Evolutionary conservation across 139 green algal genomes (phyloP), one percentile per base, ranked within the genome.

Genomic region (Diplosphaera chodatii): DNA sequence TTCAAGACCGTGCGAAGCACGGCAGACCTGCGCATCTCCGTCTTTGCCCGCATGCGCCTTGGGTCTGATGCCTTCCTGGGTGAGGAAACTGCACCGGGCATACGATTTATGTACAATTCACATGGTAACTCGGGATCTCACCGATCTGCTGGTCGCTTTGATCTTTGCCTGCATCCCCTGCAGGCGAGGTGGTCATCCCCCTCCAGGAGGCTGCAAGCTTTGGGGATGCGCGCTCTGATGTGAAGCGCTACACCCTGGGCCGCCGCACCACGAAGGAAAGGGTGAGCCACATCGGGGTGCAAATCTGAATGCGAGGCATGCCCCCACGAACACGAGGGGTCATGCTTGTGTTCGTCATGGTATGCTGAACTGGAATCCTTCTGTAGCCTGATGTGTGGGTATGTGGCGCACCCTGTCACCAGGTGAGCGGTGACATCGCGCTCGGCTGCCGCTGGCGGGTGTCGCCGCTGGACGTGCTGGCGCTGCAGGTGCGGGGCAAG

Each of bases 1-100:
- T 85, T 85, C 71, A 69, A 68, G 55, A 71, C 68, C 6, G 77
- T 85, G 32, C 66, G 68, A n/a, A 77, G 78, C 55, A 63, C 41
- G 2, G 77, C 80, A 16, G 73, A 85, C 63, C 73, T 85, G n/a
- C 68, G 72, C 56, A 67, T 84, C 18, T 71, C 31, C 2, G 63
- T 86, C 33, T 81, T 71, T 29, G 67, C 66, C 10, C 67, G 71
- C 10, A 70, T 22, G 21, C 64, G 76, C 40, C 27, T 85, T 16
- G 37, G 75, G 10, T 27, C 55, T 16, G 80, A 86, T 48, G 40
- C 68, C 4, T 81, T 81, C 64, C 40, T 86, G 10, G 80, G 80
- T 5, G 48, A 59, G 48, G 4, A n/a, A n/a, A n/a, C n/a, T n/a
- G n/a, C n/a, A n/a, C n/a, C n/a, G n/a, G n/a, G n/a, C n/a, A n/a